A percentile compares a stretch with the other conserved stretches of the same genome.
phyloP scores from a whole-genome alignment of 441 rosid species.

The Rhodomyrtus psidioides region DNA sequence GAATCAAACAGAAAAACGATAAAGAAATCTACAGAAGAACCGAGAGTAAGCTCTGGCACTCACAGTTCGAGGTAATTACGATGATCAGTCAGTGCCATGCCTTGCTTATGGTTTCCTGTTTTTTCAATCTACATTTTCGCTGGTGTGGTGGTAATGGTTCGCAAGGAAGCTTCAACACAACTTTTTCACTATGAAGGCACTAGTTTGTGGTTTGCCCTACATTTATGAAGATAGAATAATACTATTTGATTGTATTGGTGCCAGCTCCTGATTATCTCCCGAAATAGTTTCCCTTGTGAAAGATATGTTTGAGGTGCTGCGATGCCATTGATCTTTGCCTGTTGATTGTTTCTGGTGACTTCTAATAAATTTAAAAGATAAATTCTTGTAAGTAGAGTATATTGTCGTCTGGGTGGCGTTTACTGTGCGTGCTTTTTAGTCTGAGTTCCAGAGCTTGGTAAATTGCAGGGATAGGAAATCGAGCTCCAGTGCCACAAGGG shows the following conservation, averaged over 20 bases:
- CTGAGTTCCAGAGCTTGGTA: background rate
- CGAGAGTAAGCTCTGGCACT: conserved; percentile 21
- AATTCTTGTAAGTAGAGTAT: background rate
- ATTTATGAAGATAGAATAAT: background rate
- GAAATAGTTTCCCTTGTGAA: background rate
- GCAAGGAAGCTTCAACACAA: background rate
- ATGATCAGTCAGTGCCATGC: background rate
- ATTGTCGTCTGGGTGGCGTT: background rate
- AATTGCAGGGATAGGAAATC: conserved; percentile 40
- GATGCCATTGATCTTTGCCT: background rate
- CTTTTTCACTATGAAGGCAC: background rate
- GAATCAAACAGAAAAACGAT: conserved; percentile 11
- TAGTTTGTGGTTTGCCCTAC: background rate
- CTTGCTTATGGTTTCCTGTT: background rate
- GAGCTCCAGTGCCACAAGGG: conserved; percentile 31
- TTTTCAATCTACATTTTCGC: background rate
- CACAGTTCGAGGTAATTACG: conserved; percentile 28
- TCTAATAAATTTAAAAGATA: background rate
- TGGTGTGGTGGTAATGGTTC: background rate
- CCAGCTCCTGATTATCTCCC: background rate
- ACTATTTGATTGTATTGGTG: background rate
- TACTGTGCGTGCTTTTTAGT: background rate
- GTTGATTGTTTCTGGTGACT: background rate
- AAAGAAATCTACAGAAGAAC: conserved; percentile 34
- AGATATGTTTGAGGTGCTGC: background rate